Percentiles rank a stretch among this genome's conserved stretches.
Conservation (phyloP, 1,284 basidiomycete genomes). For the Schizopora paradoxa region DNA sequence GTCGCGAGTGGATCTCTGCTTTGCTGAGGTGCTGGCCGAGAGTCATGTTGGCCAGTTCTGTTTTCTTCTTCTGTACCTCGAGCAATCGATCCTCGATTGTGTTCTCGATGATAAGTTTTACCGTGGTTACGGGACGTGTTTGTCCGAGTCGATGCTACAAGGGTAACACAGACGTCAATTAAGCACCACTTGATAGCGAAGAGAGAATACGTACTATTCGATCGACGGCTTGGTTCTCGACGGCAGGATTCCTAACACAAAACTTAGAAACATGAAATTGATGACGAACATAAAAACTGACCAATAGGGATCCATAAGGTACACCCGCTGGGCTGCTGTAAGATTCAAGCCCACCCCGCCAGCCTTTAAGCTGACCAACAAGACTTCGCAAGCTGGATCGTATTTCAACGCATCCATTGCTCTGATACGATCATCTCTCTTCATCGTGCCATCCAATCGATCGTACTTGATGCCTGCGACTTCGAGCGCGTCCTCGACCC, state of each 20-base stretch:
- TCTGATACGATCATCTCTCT: conserved; percentile 84
- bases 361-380: conserved; percentile 93
- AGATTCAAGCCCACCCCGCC: conserved; percentile 96
- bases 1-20: conserved; percentile 75
- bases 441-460: conserved; percentile 94
- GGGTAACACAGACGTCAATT: conserved; percentile 16
- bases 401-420: conserved; percentile 89
- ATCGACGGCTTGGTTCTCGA: conserved; percentile 94
- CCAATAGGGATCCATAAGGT: conserved; percentile 96
- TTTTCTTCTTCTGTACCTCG: conserved; percentile 93
- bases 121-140: conserved; percentile 82
- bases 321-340: conserved; percentile 87
- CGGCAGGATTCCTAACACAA: conserved; percentile 83
- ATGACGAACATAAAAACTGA: conserved; percentile 29
- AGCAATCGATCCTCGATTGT: conserved; percentile 88
- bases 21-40: conserved; percentile 78
- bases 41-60: conserved; percentile 86
- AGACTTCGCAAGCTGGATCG: conserved; percentile 81
- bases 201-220: conserved; percentile 59
- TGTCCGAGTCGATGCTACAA: conserved; percentile 87
- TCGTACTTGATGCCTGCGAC: conserved; percentile 78
- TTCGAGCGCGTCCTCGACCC: conserved; percentile 87
- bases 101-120: conserved; percentile 90
- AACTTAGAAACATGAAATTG: neutral
- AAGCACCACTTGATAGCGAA: conserved; percentile 17